Evolutionary conservation across 1,284 basidiomycete genomes (phyloP).

Genomic region (Xerocomus minutiporus): DNA sequence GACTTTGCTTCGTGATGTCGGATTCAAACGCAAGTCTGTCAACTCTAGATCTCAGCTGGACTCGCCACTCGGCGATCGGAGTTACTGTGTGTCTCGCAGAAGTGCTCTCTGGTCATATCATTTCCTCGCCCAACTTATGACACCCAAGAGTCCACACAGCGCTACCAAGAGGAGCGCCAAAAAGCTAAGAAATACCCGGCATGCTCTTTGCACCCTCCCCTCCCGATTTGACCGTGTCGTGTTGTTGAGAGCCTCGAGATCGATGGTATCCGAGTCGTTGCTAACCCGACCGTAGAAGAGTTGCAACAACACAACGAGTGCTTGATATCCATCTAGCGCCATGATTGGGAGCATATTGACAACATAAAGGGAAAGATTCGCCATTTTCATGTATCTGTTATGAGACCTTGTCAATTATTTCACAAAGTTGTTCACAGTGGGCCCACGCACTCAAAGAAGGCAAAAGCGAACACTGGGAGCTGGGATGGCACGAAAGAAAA

Average conservation of each 20-base stretch:
- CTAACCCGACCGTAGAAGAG: conserved; percentile 7
- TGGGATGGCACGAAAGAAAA: conserved; percentile 43
- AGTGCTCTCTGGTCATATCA: conserved; percentile 7
- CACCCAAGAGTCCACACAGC: conserved; percentile 22
- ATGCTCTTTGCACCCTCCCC: conserved; percentile 17
- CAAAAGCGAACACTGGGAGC: conserved; percentile 35
- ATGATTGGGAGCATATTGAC: conserved; percentile 69
- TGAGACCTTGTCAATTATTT: neutral
- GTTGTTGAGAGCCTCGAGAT: conserved; percentile 20
- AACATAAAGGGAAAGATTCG: conserved; percentile 64
- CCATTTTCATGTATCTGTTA: conserved; percentile 55
- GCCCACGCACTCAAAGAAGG: conserved; percentile 48
- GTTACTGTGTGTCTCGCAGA: no score
- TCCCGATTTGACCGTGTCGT: conserved; percentile 4
- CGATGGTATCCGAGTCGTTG: conserved; percentile 7
- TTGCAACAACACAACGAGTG: conserved; percentile 42
- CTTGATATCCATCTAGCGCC: conserved; percentile 57
- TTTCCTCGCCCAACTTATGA: conserved; percentile 16
- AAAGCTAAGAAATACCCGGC: conserved; percentile 16
- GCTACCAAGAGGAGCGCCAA: conserved; percentile 23
- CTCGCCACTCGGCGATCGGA: neutral
- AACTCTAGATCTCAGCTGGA: neutral
- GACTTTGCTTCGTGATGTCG: no score
- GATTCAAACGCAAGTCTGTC: neutral
- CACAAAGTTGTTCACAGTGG: neutral